Evolutionary conservation across 2,329 filamentous ascomycete species (phyloP).

Genomic region (Chaetomium strumarium): DNA sequence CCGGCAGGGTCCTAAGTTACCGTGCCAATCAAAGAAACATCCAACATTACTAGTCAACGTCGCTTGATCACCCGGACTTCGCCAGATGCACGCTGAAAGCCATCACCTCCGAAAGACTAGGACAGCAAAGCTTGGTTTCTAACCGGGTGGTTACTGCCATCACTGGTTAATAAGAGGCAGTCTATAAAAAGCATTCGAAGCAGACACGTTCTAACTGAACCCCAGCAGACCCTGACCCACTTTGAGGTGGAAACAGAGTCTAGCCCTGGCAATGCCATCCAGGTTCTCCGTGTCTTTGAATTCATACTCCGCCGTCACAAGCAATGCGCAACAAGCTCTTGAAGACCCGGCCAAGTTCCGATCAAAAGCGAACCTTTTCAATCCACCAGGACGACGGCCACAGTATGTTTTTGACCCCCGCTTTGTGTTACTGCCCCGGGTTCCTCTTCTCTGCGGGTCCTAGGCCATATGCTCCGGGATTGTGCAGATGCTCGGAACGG

Average conservation of each 20-base stretch:
- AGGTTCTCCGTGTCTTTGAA: constrained; percentile 9
- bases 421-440: neutral
- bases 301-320: constrained; percentile 7
- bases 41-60: constrained; percentile 1
- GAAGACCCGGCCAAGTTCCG: constrained; percentile 25
- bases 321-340: constrained; percentile 28
- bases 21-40: constrained; percentile 15
- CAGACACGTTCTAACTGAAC: constrained; percentile 2
- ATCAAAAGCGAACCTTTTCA: constrained; percentile 21
- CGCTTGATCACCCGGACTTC: neutral
- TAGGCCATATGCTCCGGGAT: constrained; percentile 10
- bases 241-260: constrained; percentile 14
- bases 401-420: constrained; percentile 20
- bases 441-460: neutral
- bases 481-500: constrained; percentile 6
- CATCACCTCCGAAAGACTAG: too few relatives aligned
- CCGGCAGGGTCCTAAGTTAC: neutral
- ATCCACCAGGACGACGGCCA: constrained; percentile 25
- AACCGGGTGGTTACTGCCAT: neutral
- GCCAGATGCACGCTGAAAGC: too few relatives aligned
- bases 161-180: neutral
- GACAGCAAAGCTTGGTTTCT: too few relatives aligned
- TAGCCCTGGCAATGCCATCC: constrained; percentile 2
- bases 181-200: constrained; percentile 6
- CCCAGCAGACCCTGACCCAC: constrained; percentile 15